Evolutionary conservation across 2,329 filamentous ascomycete species (phyloP), one percentile per base, ranked within the genome.

Genomic region (Alternaria arbusti): DNA sequence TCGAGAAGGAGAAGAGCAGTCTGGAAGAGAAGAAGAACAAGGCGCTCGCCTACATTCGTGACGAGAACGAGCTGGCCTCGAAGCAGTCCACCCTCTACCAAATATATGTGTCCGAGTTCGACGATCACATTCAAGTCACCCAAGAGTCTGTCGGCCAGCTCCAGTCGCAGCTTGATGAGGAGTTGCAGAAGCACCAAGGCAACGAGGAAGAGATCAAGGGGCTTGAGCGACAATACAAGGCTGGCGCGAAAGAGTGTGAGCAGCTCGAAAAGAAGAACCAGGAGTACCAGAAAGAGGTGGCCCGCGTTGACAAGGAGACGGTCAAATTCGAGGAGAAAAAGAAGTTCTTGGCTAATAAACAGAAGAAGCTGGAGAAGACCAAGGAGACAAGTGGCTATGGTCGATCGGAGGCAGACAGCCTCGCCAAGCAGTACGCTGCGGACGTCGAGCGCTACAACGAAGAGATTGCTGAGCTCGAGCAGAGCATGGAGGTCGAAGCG

Each of bases 251-350:
- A 73, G 91, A 96, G 67, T 94, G 91, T 68, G 94, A 96, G 69
- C 84, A 85, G 1, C 88, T 96, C 67, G 93, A 97, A 70, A 95
- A 96, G 80, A 87, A 92, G 56, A 90, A 90, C 0, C 92, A 97
- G 70, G 86, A 84, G 25, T 85, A 97, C 57, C 83, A 91, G 64
- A 97, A 97, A 77, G 93, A 98, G 77, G 90, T 96, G 82, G 90
- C 93, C 47, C 95, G 94, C 76, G 94, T 96, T 66, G 96, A 99
- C 76, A 97, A 98, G 77, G 96, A 98, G 76, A 90, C 90, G 22
- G 96, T 99, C 81, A 99, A 99, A 77, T 94, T 97, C 70, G 95
- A 98, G 69, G 96, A 99, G 81, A 98, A 98, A 85, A 91, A 91
- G 79, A 99, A 99, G 78, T 98, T 98, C 80, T 82, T 99, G 69